Evolutionary conservation across 768 basidiomycete species (phyloP).

Genomic region (Agaricus sinodeliciosus): DNA sequence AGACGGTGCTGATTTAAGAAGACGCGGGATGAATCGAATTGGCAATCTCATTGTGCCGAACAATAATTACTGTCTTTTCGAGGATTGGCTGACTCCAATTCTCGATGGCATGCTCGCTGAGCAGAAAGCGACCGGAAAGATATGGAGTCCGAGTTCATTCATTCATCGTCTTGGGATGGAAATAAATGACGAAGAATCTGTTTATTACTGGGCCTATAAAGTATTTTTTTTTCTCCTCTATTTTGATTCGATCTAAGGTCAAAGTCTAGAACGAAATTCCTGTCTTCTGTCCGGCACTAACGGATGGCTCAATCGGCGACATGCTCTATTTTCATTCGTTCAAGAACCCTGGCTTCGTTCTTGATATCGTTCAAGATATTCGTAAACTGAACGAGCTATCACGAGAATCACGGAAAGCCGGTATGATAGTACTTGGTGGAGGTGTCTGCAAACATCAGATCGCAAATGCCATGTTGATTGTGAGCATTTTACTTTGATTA

Average conservation of each 20-base stretch:
- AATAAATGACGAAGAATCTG: constrained; percentile 93
- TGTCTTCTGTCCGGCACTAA: constrained; percentile 96
- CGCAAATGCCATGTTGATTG: constrained; percentile 99
- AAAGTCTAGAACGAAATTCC: constrained; percentile 86
- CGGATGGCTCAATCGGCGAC: constrained; percentile 96
- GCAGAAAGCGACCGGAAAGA: constrained; percentile 59
- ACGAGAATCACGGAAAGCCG: constrained; percentile 84
- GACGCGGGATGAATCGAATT: constrained; percentile 92
- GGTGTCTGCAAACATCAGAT: constrained; percentile 99
- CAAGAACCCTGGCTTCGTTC: constrained; percentile 70
- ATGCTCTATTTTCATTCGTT: constrained; percentile 99
- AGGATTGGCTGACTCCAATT: constrained; percentile 98
- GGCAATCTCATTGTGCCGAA: constrained; percentile 96
- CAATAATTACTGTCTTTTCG: constrained; percentile 98
- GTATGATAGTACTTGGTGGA: constrained; percentile 97
- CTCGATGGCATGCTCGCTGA: constrained; percentile 87
- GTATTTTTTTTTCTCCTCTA: constrained; percentile 33
- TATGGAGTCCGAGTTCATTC: constrained; percentile 94
- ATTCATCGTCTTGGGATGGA: constrained; percentile 93
- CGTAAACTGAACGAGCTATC: constrained; percentile 85
- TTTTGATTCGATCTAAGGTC: constrained; percentile 11
- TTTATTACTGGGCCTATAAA: constrained; percentile 99
- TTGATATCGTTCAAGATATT: constrained; percentile 96
- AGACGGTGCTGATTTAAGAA: constrained; percentile 82
- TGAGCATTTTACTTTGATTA: constrained; percentile 28